Conservation (phyloP, 345 rosid genomes). For the Bruguiera gymnorhiza region DNA sequence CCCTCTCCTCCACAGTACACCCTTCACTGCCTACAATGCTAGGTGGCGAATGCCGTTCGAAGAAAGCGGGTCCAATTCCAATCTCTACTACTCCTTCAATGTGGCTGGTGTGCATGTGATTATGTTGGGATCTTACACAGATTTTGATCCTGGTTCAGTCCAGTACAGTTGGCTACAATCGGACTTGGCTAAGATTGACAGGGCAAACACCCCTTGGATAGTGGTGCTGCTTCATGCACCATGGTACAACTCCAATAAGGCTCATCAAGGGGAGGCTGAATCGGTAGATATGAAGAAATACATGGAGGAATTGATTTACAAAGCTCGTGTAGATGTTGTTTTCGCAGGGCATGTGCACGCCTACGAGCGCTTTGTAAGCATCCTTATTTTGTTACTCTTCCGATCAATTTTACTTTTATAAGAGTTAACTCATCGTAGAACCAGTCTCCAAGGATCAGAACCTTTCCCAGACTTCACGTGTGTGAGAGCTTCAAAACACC, state of each 20-base stretch:
- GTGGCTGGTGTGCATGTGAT: conserved; percentile 57
- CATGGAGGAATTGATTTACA: conserved; percentile 66
- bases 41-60: conserved; percentile 80
- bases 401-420: background rate
- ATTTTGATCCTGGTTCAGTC: conserved; percentile 48
- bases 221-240: conserved; percentile 72
- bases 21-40: conserved; percentile 69
- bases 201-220: conserved; percentile 66
- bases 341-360: conserved; percentile 93
- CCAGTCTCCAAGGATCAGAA: too few relatives aligned
- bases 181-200: conserved; percentile 51
- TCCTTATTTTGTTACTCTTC: background rate
- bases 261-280: conserved; percentile 75
- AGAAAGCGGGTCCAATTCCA: conserved; percentile 61
- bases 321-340: conserved; percentile 65
- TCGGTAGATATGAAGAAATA: conserved; percentile 48
- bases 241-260: conserved; percentile 71
- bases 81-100: conserved; percentile 74
- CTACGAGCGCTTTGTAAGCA: conserved; percentile 82
- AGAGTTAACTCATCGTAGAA: too few relatives aligned
- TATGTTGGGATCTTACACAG: conserved; percentile 82
- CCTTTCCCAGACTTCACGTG: too few relatives aligned
- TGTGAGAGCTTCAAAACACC: too few relatives aligned
- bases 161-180: conserved; percentile 68
- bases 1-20: conserved; percentile 34